These are phyloP conservation scores for Ormosia semicastrata DNA, from an alignment of 306 rosid genomes.

Conservation along the genomic window DNA sequence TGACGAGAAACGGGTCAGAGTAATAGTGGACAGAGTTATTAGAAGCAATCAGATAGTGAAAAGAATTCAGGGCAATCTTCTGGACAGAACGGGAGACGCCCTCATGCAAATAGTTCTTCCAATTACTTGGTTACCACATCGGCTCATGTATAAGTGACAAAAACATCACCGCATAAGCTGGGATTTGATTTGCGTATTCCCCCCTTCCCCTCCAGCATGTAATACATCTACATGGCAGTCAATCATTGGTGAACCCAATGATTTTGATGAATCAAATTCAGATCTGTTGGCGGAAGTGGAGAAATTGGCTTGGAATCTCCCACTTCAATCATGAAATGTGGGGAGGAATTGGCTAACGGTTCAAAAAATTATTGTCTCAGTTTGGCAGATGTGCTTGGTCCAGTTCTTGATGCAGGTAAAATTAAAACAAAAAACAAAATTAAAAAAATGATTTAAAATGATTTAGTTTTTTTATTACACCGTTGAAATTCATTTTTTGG, in stretches of 20 bases:
- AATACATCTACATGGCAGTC: conserved; percentile 68
- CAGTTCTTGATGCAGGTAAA: too few species aligned
- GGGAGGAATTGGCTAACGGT: conserved; percentile 59
- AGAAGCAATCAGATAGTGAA: conserved; percentile 67
- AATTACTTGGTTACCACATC: conserved; percentile 42
- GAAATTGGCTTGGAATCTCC: conserved; percentile 85
- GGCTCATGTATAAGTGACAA: neutral
- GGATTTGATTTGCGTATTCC: conserved; percentile 42
- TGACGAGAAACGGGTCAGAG: too few species aligned
- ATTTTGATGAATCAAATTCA: conserved; percentile 88
- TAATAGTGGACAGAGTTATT: too few species aligned
- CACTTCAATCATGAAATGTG: conserved; percentile 62
- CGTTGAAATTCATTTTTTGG: too few species aligned
- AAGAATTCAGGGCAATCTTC: conserved; percentile 73
- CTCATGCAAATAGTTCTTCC: conserved; percentile 44
- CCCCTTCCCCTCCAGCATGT: conserved; percentile 60
- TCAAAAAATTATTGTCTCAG: conserved; percentile 71
- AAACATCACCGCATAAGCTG: too few species aligned
- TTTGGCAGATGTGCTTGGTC: too few species aligned
- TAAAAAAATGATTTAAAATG: too few species aligned
- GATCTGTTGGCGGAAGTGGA: conserved; percentile 98
- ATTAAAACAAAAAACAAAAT: too few species aligned
- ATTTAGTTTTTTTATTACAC: too few species aligned
- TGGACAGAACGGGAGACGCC: conserved; percentile 62
- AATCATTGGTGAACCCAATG: conserved; percentile 63